Percentiles rank a stretch among this genome's conserved stretches.
phyloP scores from a whole-genome alignment of 2,329 filamentous ascomycete species.

The Beauveria rudraprayagi region DNA sequence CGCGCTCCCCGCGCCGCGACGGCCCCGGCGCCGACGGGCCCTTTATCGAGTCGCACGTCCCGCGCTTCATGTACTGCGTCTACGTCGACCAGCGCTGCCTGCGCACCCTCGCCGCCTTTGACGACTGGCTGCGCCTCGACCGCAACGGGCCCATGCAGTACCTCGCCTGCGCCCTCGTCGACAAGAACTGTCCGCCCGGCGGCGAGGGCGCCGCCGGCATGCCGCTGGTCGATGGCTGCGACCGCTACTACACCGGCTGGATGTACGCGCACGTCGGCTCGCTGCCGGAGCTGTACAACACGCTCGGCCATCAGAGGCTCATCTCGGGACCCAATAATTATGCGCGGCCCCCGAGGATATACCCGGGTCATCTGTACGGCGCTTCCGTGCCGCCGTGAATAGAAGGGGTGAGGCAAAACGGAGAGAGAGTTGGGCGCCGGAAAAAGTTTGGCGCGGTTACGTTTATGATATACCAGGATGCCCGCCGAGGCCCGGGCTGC shows the following conservation, averaged over 20 bases:
- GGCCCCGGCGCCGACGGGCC: conserved; percentile 9
- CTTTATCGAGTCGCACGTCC: conserved; percentile 8
- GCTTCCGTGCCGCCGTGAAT: conserved; percentile 1
- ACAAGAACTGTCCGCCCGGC: not conserved
- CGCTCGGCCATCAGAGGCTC: conserved; percentile 8
- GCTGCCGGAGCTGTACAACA: conserved; percentile 11
- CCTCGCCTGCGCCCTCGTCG: conserved; percentile 8
- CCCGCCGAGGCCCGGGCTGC: not conserved
- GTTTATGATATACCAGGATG: not conserved
- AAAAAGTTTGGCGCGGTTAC: not conserved
- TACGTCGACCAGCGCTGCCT: conserved; percentile 6
- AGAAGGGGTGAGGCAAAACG: too few species aligned
- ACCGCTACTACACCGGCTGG: conserved; percentile 10
- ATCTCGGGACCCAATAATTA: conserved; percentile 7
- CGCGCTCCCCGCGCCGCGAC: not conserved
- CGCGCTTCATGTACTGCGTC: conserved; percentile 11
- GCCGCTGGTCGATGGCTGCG: conserved; percentile 5
- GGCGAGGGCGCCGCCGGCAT: conserved; percentile 4
- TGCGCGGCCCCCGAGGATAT: conserved; percentile 9
- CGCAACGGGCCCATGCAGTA: conserved; percentile 12
- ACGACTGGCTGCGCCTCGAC: conserved; percentile 10
- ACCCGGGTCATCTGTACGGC: conserved; percentile 6
- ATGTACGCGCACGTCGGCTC: conserved; percentile 10
- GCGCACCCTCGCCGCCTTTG: conserved; percentile 7
- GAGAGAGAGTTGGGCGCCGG: not conserved